Conservation (phyloP, 495 filamentous ascomycete genomes). For the Penicillium fimorum region DNA sequence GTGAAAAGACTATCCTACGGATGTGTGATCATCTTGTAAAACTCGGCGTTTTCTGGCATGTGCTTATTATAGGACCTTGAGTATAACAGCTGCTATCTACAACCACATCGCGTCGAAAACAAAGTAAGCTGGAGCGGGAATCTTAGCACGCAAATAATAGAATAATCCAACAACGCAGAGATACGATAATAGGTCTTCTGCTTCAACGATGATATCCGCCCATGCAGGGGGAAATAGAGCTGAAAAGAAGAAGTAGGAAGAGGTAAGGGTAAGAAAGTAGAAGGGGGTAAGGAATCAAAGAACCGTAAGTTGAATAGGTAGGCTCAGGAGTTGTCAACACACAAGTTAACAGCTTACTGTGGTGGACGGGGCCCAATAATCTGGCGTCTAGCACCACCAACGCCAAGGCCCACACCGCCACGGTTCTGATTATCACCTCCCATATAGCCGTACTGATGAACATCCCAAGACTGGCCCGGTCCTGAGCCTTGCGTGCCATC, state of each 20-base stretch:
- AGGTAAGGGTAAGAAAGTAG: background rate
- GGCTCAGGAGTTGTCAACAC: background rate
- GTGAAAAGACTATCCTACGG: background rate
- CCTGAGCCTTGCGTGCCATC: slow-evolving; percentile 51
- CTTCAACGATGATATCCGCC: slow-evolving; percentile 3
- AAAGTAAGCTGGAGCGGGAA: slow-evolving; percentile 2
- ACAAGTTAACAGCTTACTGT: slow-evolving; percentile 35
- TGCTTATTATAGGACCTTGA: background rate
- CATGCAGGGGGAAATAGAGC: background rate
- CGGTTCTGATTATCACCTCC: slow-evolving; percentile 83
- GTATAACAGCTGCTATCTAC: slow-evolving; percentile 8
- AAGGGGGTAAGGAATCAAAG: background rate
- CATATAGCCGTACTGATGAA: slow-evolving; percentile 83
- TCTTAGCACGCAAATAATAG: slow-evolving; percentile 3
- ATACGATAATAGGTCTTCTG: background rate
- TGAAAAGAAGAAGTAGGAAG: slow-evolving; percentile 1
- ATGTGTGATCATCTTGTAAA: background rate
- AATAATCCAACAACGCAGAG: slow-evolving; percentile 1
- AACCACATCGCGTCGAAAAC: background rate
- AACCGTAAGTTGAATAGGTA: slow-evolving; percentile 10
- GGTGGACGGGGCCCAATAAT: slow-evolving; percentile 77
- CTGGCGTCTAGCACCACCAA: slow-evolving; percentile 68
- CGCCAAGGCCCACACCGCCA: slow-evolving; percentile 64
- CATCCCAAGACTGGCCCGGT: slow-evolving; percentile 69
- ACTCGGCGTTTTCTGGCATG: background rate